Evolutionary conservation across 2,329 filamentous ascomycete species (phyloP).

Genomic region (Colletotrichum plurivorum): DNA sequence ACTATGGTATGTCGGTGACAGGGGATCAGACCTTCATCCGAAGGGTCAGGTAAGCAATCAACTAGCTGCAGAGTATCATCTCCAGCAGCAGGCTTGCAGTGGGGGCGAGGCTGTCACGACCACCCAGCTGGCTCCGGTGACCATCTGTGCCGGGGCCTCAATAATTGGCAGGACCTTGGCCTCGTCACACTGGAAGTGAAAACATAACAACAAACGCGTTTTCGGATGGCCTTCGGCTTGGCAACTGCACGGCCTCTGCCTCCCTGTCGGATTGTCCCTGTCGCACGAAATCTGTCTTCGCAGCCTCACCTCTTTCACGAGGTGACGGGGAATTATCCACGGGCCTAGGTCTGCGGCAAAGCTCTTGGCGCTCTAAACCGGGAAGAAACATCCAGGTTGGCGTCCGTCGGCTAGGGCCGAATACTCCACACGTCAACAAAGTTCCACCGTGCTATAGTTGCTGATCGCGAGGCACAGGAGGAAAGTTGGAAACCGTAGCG

Average conservation of each 20-base stretch:
- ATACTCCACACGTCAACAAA: conserved; percentile 18
- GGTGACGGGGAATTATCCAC: conserved; percentile 2
- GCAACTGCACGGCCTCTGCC: background rate
- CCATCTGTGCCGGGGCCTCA: background rate
- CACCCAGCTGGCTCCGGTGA: conserved; percentile 10
- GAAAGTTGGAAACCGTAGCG: background rate
- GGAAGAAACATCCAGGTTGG: conserved; percentile 17
- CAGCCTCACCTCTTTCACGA: conserved; percentile 15
- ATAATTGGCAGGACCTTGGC: background rate
- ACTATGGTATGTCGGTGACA: conserved; percentile 10
- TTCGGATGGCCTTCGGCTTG: conserved; percentile 7
- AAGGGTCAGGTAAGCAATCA: conserved; percentile 19
- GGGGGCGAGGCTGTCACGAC: conserved; percentile 6
- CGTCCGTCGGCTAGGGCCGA: conserved; percentile 25
- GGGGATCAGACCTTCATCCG: conserved; percentile 23
- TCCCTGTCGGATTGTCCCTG: conserved; percentile 4
- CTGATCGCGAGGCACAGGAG: background rate
- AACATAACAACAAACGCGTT: conserved; percentile 1
- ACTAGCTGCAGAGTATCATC: conserved; percentile 15
- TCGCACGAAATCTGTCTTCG: background rate
- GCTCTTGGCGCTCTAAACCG: conserved; percentile 6
- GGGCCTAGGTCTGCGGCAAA: conserved; percentile 8
- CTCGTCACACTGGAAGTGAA: conserved; percentile 7
- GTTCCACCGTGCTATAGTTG: background rate
- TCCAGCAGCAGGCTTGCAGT: conserved; percentile 6